Evolutionary conservation across 345 rosid genomes (phyloP).

Genomic region (Viola odorata): DNA sequence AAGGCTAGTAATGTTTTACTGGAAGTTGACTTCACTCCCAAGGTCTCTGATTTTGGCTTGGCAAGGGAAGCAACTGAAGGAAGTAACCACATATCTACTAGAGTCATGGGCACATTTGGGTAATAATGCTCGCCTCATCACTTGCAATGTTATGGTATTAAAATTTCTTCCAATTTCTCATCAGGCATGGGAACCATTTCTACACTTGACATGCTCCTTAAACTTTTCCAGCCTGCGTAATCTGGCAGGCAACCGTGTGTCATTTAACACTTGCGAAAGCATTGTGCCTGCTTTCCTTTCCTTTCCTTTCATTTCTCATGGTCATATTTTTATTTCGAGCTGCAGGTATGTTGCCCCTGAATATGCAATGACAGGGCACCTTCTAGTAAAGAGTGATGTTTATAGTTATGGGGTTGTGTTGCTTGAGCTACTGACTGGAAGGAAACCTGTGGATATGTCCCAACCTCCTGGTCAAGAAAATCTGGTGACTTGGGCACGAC

Average conservation of each 20-base stretch:
- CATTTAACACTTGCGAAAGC: too few species aligned
- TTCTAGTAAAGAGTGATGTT: slow-evolving; percentile 96
- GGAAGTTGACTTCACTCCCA: slow-evolving; percentile 88
- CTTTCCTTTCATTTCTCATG: neutral
- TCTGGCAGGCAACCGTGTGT: too few species aligned
- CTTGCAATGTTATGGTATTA: too few species aligned
- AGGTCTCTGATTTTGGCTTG: slow-evolving; percentile 97
- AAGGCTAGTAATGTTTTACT: slow-evolving; percentile 93
- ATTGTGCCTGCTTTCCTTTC: neutral
- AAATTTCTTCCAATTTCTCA: neutral
- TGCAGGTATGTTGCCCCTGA: slow-evolving; percentile 99
- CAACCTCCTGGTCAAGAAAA: slow-evolving; percentile 97
- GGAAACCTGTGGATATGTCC: slow-evolving; percentile 99
- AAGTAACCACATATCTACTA: slow-evolving; percentile 89
- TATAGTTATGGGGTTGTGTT: slow-evolving; percentile 98
- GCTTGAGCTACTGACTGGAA: slow-evolving; percentile 94
- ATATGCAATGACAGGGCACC: slow-evolving; percentile 99
- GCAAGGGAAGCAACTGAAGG: slow-evolving; percentile 99
- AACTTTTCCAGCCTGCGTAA: too few species aligned
- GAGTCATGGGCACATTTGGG: slow-evolving; percentile 99
- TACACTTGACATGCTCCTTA: neutral
- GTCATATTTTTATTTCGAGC: neutral
- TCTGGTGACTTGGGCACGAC: slow-evolving; percentile 96
- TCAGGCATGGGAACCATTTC: neutral
- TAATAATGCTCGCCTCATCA: slow-evolving; percentile 21